A percentile compares a stretch with the other conserved stretches of the same genome.
Evolutionary conservation across 2,329 filamentous ascomycete species (phyloP).

Genomic region (Bipolaris gigantea): DNA sequence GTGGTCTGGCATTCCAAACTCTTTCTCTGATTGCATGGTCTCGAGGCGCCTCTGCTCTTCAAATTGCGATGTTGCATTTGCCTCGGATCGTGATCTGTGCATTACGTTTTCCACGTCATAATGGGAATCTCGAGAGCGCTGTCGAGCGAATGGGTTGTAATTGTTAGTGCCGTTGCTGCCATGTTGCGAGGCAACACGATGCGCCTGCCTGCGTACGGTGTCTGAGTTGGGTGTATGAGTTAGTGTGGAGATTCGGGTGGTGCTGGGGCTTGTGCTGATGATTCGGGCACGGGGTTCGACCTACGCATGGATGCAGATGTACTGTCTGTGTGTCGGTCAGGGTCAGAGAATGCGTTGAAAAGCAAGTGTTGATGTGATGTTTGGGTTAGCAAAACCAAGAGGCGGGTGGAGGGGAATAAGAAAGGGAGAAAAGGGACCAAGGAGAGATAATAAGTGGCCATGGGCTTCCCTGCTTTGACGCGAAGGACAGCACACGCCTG

Average conservation of each 20-base stretch:
- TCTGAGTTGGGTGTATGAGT: constrained; percentile 30
- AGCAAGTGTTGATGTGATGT: background rate
- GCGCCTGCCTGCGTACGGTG: constrained; percentile 40
- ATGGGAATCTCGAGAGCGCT: constrained; percentile 27
- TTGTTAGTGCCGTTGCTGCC: constrained; percentile 28
- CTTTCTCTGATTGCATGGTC: constrained; percentile 30
- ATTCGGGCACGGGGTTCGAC: constrained; percentile 21
- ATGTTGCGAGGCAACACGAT: constrained; percentile 38
- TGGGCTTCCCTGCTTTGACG: constrained; percentile 1
- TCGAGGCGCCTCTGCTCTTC: constrained; percentile 33
- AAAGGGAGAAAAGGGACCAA: constrained; percentile 12
- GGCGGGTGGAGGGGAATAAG: constrained; percentile 5
- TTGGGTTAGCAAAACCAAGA: background rate
- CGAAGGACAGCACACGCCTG: constrained; percentile 4
- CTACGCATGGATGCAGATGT: constrained; percentile 23
- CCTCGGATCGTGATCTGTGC: constrained; percentile 30
- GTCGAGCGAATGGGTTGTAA: constrained; percentile 42
- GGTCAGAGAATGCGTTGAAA: constrained; percentile 13
- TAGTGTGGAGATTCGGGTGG: constrained; percentile 10
- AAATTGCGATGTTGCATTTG: constrained; percentile 21
- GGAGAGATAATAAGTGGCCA: constrained; percentile 15
- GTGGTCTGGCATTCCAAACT: constrained; percentile 34
- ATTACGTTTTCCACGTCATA: constrained; percentile 36
- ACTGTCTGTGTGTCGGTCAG: constrained; percentile 4
- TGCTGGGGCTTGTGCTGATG: background rate